These are phyloP conservation scores for Leucosporidium scottii DNA, from an alignment of 768 basidiomycete species.

Conservation along the genomic window DNA sequence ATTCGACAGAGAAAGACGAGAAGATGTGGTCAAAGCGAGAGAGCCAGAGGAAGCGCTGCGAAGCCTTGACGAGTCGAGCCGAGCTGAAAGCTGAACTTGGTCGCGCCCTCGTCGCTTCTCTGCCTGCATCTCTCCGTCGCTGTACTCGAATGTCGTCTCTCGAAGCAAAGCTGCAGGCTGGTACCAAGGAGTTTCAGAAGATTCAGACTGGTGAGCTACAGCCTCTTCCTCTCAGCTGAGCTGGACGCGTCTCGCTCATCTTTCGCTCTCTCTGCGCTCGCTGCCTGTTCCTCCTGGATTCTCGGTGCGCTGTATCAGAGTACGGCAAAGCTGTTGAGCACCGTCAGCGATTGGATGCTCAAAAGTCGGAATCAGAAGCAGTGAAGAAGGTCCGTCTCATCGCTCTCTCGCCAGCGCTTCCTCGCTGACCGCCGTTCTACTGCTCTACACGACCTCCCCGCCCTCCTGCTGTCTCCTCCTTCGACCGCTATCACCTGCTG, in stretches of 20 bases:
- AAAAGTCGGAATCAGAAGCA: conserved; percentile 80
- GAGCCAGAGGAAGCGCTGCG: no score
- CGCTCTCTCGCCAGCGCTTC: background rate
- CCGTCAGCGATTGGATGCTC: conserved; percentile 79
- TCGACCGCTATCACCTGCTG: background rate
- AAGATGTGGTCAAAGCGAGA: no score
- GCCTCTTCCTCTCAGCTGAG: background rate
- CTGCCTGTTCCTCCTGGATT: background rate
- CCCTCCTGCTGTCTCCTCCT: background rate
- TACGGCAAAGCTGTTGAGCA: conserved; percentile 66
- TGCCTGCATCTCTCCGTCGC: no score
- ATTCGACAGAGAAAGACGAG: no score
- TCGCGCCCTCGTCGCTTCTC: no score
- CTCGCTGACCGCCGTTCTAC: background rate
- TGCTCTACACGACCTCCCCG: no score
- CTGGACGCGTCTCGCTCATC: background rate
- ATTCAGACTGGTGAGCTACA: background rate
- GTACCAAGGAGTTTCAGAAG: background rate
- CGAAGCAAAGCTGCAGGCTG: background rate
- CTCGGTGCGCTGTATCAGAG: conserved; percentile 44
- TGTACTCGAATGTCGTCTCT: background rate
- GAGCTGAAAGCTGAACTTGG: no score
- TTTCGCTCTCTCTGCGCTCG: background rate
- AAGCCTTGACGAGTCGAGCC: no score
- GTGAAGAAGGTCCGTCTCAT: conserved; percentile 66